Percentiles rank a stretch among this genome's conserved stretches.
Conservation (phyloP, 2,329 filamentous ascomycete genomes). For the Laburnicola sp. region DNA sequence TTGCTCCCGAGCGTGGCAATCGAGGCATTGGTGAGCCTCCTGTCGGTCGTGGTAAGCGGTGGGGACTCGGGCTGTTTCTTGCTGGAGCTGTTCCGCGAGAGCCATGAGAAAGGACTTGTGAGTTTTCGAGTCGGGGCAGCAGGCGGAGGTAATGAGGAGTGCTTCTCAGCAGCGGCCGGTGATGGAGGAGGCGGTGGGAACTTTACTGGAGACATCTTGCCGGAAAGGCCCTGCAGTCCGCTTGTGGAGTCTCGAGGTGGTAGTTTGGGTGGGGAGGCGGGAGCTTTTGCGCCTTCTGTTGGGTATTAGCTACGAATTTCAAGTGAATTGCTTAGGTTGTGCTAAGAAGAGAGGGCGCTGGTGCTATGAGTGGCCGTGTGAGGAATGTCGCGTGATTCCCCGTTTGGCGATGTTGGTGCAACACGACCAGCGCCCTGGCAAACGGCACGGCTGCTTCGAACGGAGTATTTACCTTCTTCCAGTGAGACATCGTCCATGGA, state of each 20-base stretch:
- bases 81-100: slow-evolving; percentile 55
- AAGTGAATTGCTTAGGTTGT: neutral
- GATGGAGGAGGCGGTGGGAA: slow-evolving; percentile 46
- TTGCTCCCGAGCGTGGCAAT: slow-evolving; percentile 78
- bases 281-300: slow-evolving; percentile 31
- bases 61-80: slow-evolving; percentile 60
- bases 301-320: slow-evolving; percentile 20
- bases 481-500: slow-evolving; percentile 70
- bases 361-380: neutral
- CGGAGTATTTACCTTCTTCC: slow-evolving; percentile 54
- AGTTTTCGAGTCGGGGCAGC: slow-evolving; percentile 66
- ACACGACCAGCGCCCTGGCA: slow-evolving; percentile 3
- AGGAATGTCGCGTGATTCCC: slow-evolving; percentile 11
- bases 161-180: slow-evolving; percentile 36
- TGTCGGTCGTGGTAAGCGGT: slow-evolving; percentile 54
- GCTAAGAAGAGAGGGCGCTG: neutral
- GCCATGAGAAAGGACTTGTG: slow-evolving; percentile 60
- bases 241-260: slow-evolving; percentile 52
- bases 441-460: slow-evolving; percentile 16
- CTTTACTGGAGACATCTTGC: slow-evolving; percentile 68
- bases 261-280: slow-evolving; percentile 54
- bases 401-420: slow-evolving; percentile 2
- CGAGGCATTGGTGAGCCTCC: slow-evolving; percentile 79
- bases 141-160: slow-evolving; percentile 33
- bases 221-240: slow-evolving; percentile 68